Evolutionary conservation across 495 filamentous ascomycete species (phyloP), one percentile per base, ranked within the genome.

Genomic region (Talaromyces adpressus): DNA sequence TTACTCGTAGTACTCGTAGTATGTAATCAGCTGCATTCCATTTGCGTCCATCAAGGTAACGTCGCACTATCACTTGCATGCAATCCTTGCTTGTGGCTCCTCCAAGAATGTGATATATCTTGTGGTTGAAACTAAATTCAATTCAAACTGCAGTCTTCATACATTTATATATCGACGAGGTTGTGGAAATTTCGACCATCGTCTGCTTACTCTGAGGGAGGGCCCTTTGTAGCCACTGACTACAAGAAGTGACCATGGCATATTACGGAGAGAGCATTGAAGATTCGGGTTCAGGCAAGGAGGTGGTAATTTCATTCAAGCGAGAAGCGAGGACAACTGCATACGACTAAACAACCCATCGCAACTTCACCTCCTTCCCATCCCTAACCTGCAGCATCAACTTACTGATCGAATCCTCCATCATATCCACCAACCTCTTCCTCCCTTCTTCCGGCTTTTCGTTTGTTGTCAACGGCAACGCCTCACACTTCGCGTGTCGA

Each of bases 401-500:
- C 9, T 63, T 63, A 14, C 14, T 25, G 1, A 56, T 56, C 22
- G 61, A 63, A 30, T 51, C 61, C 4, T 63, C 61, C 61, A 57
- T 63, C 6, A 63, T 25, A n/a, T 52, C 25, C 25, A 53, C 3
- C 22, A 63, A 39, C 27, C 30, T 54, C 49, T 36, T 22, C 49
- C 49, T n/a, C 29, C 22, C 30, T 11, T 56, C 61, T 22, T 51
- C 30, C 22, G n/a, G 9, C n/a, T 74, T 62, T 18, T 36, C 29
- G 8, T 32, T 18, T n/a, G 2, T 23, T 16, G 30, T 36, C 27
- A 25, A 20, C 27, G 56, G 14, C 30, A 58, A 58, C 16, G 34
- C 56, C 45, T 71, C 67, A 41, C 67, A 69, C 47, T 41, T 16
- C 16, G 61, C 47, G 29, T 39, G 41, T 3, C 70, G 66, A 63